Conservation (phyloP, 2,329 filamentous ascomycete species). For the Huntiella abstrusa region DNA sequence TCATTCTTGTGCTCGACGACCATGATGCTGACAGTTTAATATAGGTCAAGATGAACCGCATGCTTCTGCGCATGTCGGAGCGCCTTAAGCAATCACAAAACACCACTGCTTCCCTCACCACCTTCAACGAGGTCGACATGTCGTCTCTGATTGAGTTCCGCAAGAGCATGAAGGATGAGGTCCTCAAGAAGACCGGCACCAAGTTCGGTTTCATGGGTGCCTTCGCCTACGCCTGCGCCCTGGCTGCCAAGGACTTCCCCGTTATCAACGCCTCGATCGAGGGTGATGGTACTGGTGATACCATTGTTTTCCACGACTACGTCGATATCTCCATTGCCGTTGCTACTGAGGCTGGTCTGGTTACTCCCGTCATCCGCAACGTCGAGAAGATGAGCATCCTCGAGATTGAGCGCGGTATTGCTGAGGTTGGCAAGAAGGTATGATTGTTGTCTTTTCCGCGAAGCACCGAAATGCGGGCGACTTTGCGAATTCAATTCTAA, state of each 20-base stretch:
- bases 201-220: conserved; percentile 99
- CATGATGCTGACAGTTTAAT: conserved; percentile 7
- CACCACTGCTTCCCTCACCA: conserved; percentile 88
- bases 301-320: conserved; percentile 95
- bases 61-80: conserved; percentile 93
- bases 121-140: conserved; percentile 99
- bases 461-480: too few species aligned
- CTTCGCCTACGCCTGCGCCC: conserved; percentile 72
- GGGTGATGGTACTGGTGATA: conserved; percentile 84
- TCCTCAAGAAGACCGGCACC: conserved; percentile 87
- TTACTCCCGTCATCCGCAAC: conserved; percentile 91
- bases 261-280: conserved; percentile 94
- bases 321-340: conserved; percentile 96
- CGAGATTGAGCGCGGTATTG: conserved; percentile 75
- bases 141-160: conserved; percentile 92
- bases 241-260: conserved; percentile 90
- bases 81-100: conserved; percentile 98
- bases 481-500: conserved; percentile 1
- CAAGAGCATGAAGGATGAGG: conserved; percentile 90
- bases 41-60: conserved; percentile 98
- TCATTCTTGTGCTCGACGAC: not conserved
- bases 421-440: conserved; percentile 90
- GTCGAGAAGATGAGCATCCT: conserved; percentile 76
- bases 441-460: conserved; percentile 12
- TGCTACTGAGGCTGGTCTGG: conserved; percentile 89